phyloP scores from a whole-genome alignment of 2,329 filamentous ascomycete genomes.

The Trichophyton benhamiae region DNA sequence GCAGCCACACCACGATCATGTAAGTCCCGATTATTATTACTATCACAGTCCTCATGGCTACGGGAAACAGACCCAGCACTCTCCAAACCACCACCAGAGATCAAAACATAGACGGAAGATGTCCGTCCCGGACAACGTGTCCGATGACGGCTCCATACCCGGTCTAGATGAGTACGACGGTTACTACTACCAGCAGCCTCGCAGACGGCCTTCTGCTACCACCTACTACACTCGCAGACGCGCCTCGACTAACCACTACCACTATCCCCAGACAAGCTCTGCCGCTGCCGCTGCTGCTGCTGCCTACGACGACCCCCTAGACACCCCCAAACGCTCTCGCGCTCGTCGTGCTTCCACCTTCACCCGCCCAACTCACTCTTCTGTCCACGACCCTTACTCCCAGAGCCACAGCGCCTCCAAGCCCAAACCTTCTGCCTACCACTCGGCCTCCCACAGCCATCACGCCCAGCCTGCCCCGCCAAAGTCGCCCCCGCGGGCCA shows the following conservation, averaged over 20 bases:
- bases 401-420: slow-evolving; percentile 17
- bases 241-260: background rate
- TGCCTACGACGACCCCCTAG: slow-evolving; percentile 41
- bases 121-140: background rate
- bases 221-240: slow-evolving; percentile 15
- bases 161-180: slow-evolving; percentile 20
- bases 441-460: slow-evolving; percentile 6
- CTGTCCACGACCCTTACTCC: slow-evolving; percentile 29
- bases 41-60: background rate
- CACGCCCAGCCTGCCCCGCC: slow-evolving; percentile 22
- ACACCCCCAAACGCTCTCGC: slow-evolving; percentile 37
- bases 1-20: slow-evolving; percentile 40
- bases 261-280: slow-evolving; percentile 14
- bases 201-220: slow-evolving; percentile 9
- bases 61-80: slow-evolving; percentile 12
- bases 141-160: background rate
- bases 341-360: slow-evolving; percentile 45
- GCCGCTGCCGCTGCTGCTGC: background rate
- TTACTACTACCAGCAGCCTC: slow-evolving; percentile 16
- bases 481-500: slow-evolving; percentile 40
- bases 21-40: slow-evolving; percentile 48
- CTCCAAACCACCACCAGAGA: slow-evolving; percentile 23
- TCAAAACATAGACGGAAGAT: slow-evolving; percentile 16
- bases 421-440: slow-evolving; percentile 17
- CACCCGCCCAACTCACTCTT: slow-evolving; percentile 27